Conservation (phyloP, 345 rosid species). For the Clausena lansium region DNA sequence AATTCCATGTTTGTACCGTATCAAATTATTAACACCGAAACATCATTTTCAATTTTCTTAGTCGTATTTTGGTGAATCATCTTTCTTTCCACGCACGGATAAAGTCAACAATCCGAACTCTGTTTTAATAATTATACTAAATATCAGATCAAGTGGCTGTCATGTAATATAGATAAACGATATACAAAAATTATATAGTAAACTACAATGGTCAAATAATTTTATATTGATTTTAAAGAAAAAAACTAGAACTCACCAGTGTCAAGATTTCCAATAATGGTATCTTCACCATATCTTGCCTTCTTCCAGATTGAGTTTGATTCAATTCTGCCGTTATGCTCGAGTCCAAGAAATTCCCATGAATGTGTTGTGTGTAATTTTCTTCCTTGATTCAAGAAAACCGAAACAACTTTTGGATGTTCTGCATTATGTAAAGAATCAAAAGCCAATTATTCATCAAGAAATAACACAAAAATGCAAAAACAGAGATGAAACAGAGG, state of each 20-base stretch:
- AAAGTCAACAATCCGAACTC: slow-evolving; percentile 11
- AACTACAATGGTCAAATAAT: background rate
- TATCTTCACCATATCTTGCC: slow-evolving; percentile 71
- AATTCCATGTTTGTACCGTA: background rate
- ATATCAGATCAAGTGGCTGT: slow-evolving; percentile 1
- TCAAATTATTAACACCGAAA: background rate
- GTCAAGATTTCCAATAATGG: slow-evolving; percentile 86
- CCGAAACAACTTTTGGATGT: slow-evolving; percentile 78
- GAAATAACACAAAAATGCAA: background rate
- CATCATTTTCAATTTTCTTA: slow-evolving; percentile 19
- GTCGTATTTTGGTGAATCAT: background rate
- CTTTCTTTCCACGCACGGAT: background rate
- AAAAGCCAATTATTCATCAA: background rate
- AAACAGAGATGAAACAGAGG: slow-evolving; percentile 14
- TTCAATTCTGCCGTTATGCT: slow-evolving; percentile 37
- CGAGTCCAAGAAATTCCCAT: slow-evolving; percentile 83
- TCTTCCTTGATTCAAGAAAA: slow-evolving; percentile 61
- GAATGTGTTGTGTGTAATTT: slow-evolving; percentile 86
- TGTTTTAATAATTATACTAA: background rate
- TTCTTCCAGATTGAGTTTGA: slow-evolving; percentile 62
- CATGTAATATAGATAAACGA: background rate
- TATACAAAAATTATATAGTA: background rate
- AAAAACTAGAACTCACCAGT: slow-evolving; percentile 44
- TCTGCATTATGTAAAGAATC: slow-evolving; percentile 29
- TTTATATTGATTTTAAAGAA: background rate